These are phyloP conservation scores for Arctium minus DNA, from an alignment of 129 eudicot genomes.

Conservation along the genomic window DNA sequence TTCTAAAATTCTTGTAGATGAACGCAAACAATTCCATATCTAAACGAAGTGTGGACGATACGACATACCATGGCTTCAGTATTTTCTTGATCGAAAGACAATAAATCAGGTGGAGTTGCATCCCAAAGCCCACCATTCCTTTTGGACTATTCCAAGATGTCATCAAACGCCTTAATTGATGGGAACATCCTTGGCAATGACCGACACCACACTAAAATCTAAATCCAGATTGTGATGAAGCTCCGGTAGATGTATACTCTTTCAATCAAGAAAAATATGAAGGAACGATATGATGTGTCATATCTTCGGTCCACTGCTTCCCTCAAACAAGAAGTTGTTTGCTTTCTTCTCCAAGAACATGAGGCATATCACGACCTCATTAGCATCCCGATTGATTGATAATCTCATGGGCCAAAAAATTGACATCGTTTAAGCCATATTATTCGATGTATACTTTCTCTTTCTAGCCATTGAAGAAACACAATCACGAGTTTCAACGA, in stretches of 20 bases:
- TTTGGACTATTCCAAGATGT: slow-evolving; percentile 12
- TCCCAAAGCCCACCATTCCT: neutral
- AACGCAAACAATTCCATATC: neutral
- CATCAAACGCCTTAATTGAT: slow-evolving; percentile 25
- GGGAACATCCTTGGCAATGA: slow-evolving; percentile 22
- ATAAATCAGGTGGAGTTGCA: neutral
- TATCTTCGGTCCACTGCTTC: neutral
- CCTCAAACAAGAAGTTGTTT: neutral
- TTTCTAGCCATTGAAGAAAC: slow-evolving; percentile 43
- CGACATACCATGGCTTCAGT: neutral
- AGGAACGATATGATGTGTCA: neutral
- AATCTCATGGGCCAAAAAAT: neutral
- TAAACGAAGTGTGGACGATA: too few relatives aligned
- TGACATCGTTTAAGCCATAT: slow-evolving; percentile 6
- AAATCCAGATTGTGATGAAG: slow-evolving; percentile 17
- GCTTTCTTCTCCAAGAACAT: slow-evolving; percentile 15
- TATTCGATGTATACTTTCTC: slow-evolving; percentile 7
- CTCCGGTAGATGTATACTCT: neutral
- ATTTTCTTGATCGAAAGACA: neutral
- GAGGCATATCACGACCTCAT: slow-evolving; percentile 33
- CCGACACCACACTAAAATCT: slow-evolving; percentile 19
- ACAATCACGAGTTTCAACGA: slow-evolving; percentile 40
- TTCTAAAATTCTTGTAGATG: neutral
- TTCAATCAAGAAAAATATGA: slow-evolving; percentile 24
- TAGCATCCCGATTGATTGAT: slow-evolving; percentile 9